These are phyloP conservation scores for Solanum corneliomulleri DNA, from an alignment of 257 asterid genomes.

Conservation along the genomic window DNA sequence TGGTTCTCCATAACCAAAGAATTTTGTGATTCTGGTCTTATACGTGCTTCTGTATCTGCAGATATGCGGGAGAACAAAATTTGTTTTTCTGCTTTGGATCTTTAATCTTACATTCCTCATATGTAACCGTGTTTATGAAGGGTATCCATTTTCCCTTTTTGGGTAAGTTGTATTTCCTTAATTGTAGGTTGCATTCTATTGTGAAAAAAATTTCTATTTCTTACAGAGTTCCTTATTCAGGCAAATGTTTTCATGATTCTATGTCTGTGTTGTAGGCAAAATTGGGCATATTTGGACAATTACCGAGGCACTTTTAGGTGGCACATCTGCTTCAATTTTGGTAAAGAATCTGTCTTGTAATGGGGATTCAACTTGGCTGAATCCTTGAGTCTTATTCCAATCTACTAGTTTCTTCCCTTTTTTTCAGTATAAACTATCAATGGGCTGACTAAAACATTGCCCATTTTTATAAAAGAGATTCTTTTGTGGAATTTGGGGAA, in stretches of 20 bases:
- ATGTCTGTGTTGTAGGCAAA: constrained; percentile 36
- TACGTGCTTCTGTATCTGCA: not conserved
- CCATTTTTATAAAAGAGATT: not conserved
- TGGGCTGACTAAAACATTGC: not conserved
- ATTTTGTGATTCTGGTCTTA: not conserved
- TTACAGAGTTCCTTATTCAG: not conserved
- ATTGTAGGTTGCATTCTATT: not conserved
- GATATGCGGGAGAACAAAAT: not conserved
- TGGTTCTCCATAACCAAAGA: not conserved
- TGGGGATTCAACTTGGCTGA: not conserved
- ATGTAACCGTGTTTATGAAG: not conserved
- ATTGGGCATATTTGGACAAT: constrained; percentile 66
- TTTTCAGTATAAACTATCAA: not conserved
- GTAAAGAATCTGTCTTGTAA: constrained; percentile 28
- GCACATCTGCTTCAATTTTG: constrained; percentile 97
- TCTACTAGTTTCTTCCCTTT: not conserved
- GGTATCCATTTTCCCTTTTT: not conserved
- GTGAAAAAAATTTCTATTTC: not conserved
- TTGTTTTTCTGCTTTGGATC: not conserved
- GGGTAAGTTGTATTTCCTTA: not conserved
- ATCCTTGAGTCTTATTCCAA: not conserved
- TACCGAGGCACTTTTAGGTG: constrained; percentile 93
- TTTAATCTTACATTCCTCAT: not conserved
- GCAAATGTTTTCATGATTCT: not conserved
- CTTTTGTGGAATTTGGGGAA: not conserved